Evolutionary conservation across 352 stramenopile species (phyloP).

Genomic region (Phytophthora ramorum): DNA sequence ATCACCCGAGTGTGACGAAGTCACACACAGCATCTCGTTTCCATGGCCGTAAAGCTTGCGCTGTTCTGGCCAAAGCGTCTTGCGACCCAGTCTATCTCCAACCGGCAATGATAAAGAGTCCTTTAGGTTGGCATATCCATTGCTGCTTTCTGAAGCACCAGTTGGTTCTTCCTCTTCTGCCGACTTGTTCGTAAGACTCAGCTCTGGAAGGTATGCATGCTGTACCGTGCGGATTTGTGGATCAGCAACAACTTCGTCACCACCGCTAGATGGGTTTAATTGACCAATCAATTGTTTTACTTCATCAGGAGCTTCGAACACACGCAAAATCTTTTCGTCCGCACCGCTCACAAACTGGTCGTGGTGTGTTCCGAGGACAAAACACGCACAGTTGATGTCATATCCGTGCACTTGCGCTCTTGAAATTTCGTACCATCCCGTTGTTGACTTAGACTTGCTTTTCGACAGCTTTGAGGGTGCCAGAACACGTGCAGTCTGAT

Average conservation of each 20-base stretch:
- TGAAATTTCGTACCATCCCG: conserved; percentile 70
- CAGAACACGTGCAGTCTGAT: conserved; percentile 75
- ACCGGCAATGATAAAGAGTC: conserved; percentile 49
- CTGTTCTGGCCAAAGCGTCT: conserved; percentile 80
- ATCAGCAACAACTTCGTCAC: conserved; percentile 1
- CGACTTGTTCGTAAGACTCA: conserved; percentile 83
- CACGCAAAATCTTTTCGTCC: conserved; percentile 85
- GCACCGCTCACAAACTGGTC: conserved; percentile 79
- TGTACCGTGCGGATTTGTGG: conserved; percentile 25
- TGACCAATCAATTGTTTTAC: conserved; percentile 41
- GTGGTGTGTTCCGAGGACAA: conserved; percentile 33
- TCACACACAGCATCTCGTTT: conserved; percentile 79
- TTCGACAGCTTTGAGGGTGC: conserved; percentile 25
- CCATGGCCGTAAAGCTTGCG: conserved; percentile 84
- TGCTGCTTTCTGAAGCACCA: conserved; percentile 18
- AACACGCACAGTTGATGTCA: conserved; percentile 79
- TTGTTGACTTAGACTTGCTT: neutral
- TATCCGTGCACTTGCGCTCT: conserved; percentile 84
- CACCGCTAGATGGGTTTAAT: conserved; percentile 17
- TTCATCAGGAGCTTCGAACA: conserved; percentile 71
- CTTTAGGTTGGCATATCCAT: conserved; percentile 34
- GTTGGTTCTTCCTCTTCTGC: conserved; percentile 8
- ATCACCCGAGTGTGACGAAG: conserved; percentile 57
- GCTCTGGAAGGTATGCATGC: conserved; percentile 75
- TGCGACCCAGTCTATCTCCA: conserved; percentile 63